Base-by-base conservation (phyloP, 257 asterid genomes). In the Vinca minor region DNA sequence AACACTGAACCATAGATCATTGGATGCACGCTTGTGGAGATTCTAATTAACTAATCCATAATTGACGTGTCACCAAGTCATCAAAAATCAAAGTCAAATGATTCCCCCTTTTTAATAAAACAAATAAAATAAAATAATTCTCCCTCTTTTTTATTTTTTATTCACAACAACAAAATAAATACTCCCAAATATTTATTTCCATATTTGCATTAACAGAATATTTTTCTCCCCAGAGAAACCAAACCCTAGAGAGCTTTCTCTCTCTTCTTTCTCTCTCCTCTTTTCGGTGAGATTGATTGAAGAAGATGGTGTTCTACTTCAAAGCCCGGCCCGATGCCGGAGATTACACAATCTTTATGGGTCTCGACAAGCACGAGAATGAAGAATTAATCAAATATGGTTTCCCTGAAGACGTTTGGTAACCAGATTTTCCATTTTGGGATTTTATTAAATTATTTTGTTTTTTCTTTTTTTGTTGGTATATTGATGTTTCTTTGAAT, bases 331-430 rank as follows among this genome's bases (percentile, higher is more conserved):
- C 95, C 18, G 95, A 88, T 60, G 83, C 88, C 13, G 95, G 95
- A 34, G 98, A 91, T 54, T 88, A 79, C 90, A 81, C 95, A 69
- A 91, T 91, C 23, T 91, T 86, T 76, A 91, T 91, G 98, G 98
- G 98, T 21, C 83, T 85, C 20, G 96, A 91, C 75, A 91, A 91
- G 84, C 67, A 77, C 62, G 96, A 91, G 77, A 91, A 91, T 78
- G 98, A 91, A 86, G 98, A 91, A 79, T 95, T 91, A 70, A 91
- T 91, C 87, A 91, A 78, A 85, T 91, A 78, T 73, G 96, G 96
- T 59, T 85, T 88, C 61, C 81, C 85, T 38, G 96, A 88, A 74
- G 96, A 91, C 59, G 71, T 91, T 71, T 91, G 98, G 98, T 91
- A 87, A 65, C 12, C 39, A 6, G 38, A 28, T 26, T 54, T 54